Percentiles rank a stretch among this genome's conserved stretches.
Conservation (phyloP, 371 early-diverging fungal genomes). For the Sanchytrium tribonematis region DNA sequence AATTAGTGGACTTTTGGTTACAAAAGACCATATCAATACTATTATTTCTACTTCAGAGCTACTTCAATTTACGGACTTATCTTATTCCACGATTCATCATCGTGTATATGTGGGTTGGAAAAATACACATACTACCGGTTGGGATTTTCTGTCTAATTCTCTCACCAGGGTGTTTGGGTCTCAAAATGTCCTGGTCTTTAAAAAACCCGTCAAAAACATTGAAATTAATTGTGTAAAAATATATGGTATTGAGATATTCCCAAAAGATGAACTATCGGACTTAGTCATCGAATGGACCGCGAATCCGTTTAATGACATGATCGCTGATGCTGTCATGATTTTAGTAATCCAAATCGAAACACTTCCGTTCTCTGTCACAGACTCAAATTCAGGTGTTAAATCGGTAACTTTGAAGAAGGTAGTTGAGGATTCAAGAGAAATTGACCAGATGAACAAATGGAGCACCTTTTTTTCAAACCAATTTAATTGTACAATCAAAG, state of each 20-base stretch:
- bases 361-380: slow-evolving; percentile 58
- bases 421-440: neutral
- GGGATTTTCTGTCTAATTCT: neutral
- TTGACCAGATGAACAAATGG: neutral
- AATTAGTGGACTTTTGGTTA: slow-evolving; percentile 51
- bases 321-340: slow-evolving; percentile 72
- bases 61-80: slow-evolving; percentile 43
- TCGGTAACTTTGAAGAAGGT: neutral
- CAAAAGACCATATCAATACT: slow-evolving; percentile 59
- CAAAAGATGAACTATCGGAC: slow-evolving; percentile 8
- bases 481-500: neutral
- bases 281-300: slow-evolving; percentile 66
- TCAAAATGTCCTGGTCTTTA: slow-evolving; percentile 31
- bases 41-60: slow-evolving; percentile 50
- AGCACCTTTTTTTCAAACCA: neutral
- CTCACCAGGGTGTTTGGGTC: slow-evolving; percentile 31
- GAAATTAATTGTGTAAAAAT: neutral
- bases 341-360: slow-evolving; percentile 53
- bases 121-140: neutral
- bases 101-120: neutral
- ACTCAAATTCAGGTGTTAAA: neutral
- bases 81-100: slow-evolving; percentile 22
- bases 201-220: slow-evolving; percentile 16
- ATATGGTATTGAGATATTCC: neutral
- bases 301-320: slow-evolving; percentile 68